Evolutionary conservation across 345 rosid species (phyloP), one percentile per base, ranked within the genome.

Genomic region (Arabidopsis suecica): DNA sequence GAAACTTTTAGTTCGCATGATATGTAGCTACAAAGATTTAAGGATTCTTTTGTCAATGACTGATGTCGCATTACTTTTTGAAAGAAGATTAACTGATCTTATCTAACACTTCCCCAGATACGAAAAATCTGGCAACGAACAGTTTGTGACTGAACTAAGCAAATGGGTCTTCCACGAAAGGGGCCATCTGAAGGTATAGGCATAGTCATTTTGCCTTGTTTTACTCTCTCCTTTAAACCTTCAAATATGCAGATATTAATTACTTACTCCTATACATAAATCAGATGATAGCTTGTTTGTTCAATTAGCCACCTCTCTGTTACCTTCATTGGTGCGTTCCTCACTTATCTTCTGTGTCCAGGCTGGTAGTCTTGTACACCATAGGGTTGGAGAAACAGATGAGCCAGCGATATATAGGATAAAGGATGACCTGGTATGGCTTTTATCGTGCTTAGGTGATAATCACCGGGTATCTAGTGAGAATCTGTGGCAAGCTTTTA

Each of bases 91-190:
- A 60, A 50, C 58, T 78, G 66, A 75, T 25, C 30, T 63, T 68
- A 51, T 73, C 25, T 68, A 42, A 71, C 50, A 38, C 47, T 58
- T 54, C 73, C 50, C 32, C 87, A 87, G 95, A 69, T 85, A 72
- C 48, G 82, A 82, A 47, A 86, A 85, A 76, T 89, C 88, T 47
- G 90, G 89, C 40, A 86, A 89, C 38, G 85, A 86, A 48, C 92
- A 84, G 78, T 89, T 89, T 75, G 88, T 78, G 76, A 85, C 88
- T 69, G 96, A 86, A 79, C 78, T 89, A 73, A 82, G 90, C 81
- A 86, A 88, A 80, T 88, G 95, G 95, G 81, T 86, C 69, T 86
- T 86, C 80, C 90, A 88, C 75, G 95, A 88, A 83, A 85, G 92
- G 72, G 89, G 92, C 53, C 90, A 86, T 78, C 71, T 89, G 41